phyloP scores from a whole-genome alignment of 352 stramenopile species.

The Lagenidium giganteum region DNA sequence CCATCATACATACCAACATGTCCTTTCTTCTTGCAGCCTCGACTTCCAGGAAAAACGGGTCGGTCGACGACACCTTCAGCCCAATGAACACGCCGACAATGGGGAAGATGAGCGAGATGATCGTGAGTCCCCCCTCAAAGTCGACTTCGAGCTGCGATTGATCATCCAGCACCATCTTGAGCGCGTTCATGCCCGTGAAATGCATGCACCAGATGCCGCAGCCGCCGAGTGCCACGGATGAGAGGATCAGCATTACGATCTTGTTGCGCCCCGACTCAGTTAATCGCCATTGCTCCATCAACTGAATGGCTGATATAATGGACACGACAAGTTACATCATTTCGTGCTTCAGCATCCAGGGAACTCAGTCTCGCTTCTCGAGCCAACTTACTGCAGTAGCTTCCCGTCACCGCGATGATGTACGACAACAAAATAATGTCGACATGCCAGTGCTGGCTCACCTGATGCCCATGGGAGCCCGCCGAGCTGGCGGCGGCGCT shows the following conservation, averaged over 20 bases:
- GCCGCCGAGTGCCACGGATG: slow-evolving; percentile 39
- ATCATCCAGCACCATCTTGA: slow-evolving; percentile 28
- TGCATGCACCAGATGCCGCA: slow-evolving; percentile 73
- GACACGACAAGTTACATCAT: background rate
- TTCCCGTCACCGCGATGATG: slow-evolving; percentile 53
- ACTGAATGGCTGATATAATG: slow-evolving; percentile 51
- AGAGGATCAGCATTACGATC: slow-evolving; percentile 30
- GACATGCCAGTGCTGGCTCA: slow-evolving; percentile 41
- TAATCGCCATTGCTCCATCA: slow-evolving; percentile 71
- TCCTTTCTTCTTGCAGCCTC: slow-evolving; percentile 44
- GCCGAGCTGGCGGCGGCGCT: too few species aligned
- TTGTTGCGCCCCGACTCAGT: slow-evolving; percentile 26
- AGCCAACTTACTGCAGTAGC: slow-evolving; percentile 54
- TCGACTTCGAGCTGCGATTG: slow-evolving; percentile 28
- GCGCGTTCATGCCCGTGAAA: slow-evolving; percentile 66
- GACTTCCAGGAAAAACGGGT: slow-evolving; percentile 62
- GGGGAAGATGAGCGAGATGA: slow-evolving; percentile 49
- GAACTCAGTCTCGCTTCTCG: background rate
- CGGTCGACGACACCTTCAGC: slow-evolving; percentile 42
- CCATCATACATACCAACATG: slow-evolving; percentile 20
- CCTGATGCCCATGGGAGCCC: too few species aligned
- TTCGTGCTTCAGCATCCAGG: background rate
- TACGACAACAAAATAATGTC: slow-evolving; percentile 52
- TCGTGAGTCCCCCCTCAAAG: slow-evolving; percentile 50
- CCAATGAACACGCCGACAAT: slow-evolving; percentile 51